phyloP scores from a whole-genome alignment of 179 eudicot species.

The Vitellaria paradoxa region DNA sequence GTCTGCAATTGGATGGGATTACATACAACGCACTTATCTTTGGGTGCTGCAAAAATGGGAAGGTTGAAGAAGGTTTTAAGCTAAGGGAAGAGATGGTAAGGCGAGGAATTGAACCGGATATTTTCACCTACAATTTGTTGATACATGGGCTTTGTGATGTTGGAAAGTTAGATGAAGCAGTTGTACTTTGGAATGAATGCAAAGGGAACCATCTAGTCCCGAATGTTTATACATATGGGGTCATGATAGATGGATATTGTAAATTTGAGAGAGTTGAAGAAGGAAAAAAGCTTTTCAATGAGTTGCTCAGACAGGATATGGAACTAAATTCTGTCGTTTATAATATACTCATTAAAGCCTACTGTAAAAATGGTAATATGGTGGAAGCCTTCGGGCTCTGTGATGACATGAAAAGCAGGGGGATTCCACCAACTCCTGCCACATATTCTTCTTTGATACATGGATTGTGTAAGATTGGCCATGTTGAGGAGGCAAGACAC shows the following conservation, averaged over 20 bases:
- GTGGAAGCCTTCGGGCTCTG: conserved; percentile 53
- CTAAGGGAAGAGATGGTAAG: conserved; percentile 68
- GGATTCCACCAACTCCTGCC: conserved; percentile 47
- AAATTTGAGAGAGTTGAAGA: conserved; percentile 58
- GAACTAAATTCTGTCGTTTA: conserved; percentile 54
- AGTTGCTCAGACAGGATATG: conserved; percentile 41
- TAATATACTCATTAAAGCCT: conserved; percentile 65
- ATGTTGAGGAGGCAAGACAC: conserved; percentile 46
- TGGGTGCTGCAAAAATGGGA: conserved; percentile 67
- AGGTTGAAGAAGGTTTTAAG: conserved; percentile 59
- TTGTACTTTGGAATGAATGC: conserved; percentile 58
- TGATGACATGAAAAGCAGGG: conserved; percentile 70
- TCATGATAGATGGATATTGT: conserved; percentile 72
- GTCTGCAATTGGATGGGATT: conserved; percentile 47
- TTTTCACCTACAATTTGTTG: conserved; percentile 51
- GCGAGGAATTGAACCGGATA: conserved; percentile 54
- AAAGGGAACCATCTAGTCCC: conserved; percentile 46
- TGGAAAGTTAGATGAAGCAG: conserved; percentile 74
- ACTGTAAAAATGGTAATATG: conserved; percentile 48
- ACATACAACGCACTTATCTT: conserved; percentile 76
- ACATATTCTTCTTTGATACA: conserved; percentile 76
- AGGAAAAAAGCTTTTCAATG: conserved; percentile 56
- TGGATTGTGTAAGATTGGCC: conserved; percentile 56
- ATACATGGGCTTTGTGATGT: conserved; percentile 50
- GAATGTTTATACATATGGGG: conserved; percentile 53